Base-by-base conservation (phyloP, 192 early-diverging fungal genomes). In the Backusella mclennaniae region DNA sequence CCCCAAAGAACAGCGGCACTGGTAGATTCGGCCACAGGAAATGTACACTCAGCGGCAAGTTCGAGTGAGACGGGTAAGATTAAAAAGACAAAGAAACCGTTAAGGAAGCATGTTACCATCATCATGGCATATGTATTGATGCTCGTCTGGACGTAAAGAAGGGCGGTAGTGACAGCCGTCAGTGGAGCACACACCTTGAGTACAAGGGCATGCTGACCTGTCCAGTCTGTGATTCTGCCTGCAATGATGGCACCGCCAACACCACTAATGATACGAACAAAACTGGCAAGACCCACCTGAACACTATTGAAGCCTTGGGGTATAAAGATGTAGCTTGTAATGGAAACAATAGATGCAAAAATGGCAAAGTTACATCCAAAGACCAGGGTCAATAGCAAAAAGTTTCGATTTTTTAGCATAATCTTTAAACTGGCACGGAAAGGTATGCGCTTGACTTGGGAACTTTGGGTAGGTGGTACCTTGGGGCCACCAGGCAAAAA, bases 31-130 rank as follows among this genome's bases (percentile, higher is more conserved):
- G 80, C 68, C 0, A 82, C 76, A 9, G 80, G 80, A 26, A 78
- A 82, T 8, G 80, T 78, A 78, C 80, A 75, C 52, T 82, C 80
- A 12, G 66, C 77, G 1, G 80, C 76, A 23, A 82, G 39, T 52
- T 82, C 80, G 4, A 82, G 38, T 12, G 69, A 78, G 0, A 78
- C 56, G 21, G 80, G 74, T 0, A 82, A 6, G 0, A 82, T 33
- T 19, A 66, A 56, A 44, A 74, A 78, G 6, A 77, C 67, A 69
- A 82, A 75, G n/a, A 82, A 75, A 1, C 80, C 80, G 17, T 77
- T 78, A 6, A 73, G 19, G 8, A 75, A 46, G 29, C 76, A 77
- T 7, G 80, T 73, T 17, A 71, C 36, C 69, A 77, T 44, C 17
- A 82, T 38, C 9, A 82, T 73, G 17, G 46, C 23, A 52, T 75